These are phyloP conservation scores for Clonostachys sp. DNA, from an alignment of 2,329 filamentous ascomycete species.

Conservation along the genomic window DNA sequence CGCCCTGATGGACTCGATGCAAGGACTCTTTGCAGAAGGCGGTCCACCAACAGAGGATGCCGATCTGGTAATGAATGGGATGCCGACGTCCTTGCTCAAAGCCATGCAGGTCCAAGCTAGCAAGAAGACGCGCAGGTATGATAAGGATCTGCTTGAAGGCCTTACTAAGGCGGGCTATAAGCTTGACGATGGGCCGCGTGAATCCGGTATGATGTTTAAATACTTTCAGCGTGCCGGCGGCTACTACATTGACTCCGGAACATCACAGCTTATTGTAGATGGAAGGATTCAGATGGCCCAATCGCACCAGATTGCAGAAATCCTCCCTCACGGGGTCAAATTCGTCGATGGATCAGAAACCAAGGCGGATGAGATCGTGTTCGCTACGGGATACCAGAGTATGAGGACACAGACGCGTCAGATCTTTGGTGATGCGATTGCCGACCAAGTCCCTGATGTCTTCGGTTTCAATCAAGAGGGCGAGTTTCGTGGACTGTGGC, in stretches of 20 bases:
- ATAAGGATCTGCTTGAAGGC: constrained; percentile 31
- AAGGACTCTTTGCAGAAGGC: constrained; percentile 43
- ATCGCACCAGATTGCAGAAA: constrained; percentile 46
- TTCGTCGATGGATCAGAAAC: constrained; percentile 52
- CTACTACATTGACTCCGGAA: constrained; percentile 68
- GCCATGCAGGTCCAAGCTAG: constrained; percentile 43
- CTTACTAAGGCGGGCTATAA: constrained; percentile 56
- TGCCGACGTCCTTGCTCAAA: constrained; percentile 57
- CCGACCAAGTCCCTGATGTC: constrained; percentile 51
- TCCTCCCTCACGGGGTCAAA: constrained; percentile 37
- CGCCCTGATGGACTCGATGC: constrained; percentile 44
- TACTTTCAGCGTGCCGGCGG: constrained; percentile 64
- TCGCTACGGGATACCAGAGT: constrained; percentile 63
- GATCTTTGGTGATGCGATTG: constrained; percentile 58
- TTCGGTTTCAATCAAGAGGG: constrained; percentile 58
- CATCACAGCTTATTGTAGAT: constrained; percentile 54
- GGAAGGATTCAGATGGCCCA: constrained; percentile 61
- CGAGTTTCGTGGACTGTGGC: constrained; percentile 54
- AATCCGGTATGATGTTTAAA: constrained; percentile 53
- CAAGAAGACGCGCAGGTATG: constrained; percentile 21
- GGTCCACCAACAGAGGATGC: constrained; percentile 61
- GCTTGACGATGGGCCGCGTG: constrained; percentile 52
- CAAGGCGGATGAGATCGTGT: constrained; percentile 58
- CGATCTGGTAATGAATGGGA: constrained; percentile 54
- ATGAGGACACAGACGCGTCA: constrained; percentile 60